Evolutionary conservation across 257 asterid genomes (phyloP), one percentile per base, ranked within the genome.

Genomic region (Jaltomata sinuosa): DNA sequence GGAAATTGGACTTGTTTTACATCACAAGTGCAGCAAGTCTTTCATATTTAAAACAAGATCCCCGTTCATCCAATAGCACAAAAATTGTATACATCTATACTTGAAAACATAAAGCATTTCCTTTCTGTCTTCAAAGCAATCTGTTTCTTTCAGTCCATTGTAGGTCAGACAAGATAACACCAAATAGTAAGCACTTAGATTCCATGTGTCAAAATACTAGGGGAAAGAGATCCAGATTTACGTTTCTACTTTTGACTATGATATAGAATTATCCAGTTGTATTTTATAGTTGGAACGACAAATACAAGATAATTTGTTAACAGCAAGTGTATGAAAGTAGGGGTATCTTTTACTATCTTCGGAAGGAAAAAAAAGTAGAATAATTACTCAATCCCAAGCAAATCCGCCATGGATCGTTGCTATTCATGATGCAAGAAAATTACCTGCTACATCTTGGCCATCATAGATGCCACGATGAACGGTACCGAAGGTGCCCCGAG

Each of bases 401-500:
- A 69, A n/a, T n/a, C n/a, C n/a, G n/a, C n/a, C n/a, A n/a, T n/a
- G n/a, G n/a, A n/a, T n/a, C n/a, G n/a, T n/a, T n/a, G n/a, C n/a
- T n/a, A n/a, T n/a, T n/a, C n/a, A n/a, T n/a, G n/a, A n/a, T n/a
- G 27, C 22, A n/a, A 31, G 18, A 22, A 65, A 14, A 15, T 71
- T 54, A 94, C 98, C 97, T n/a, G 97, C 98, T 47, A 94, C 97
- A 87, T 94, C 97, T 38, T 65, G 91, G 42, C 92, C 92, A 50
- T 93, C 94, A 76, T 94, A 94, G 85, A 93, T 42, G 65, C 96
- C 98, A 38, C 97, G 98, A 88, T 94, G 95, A 82, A 94, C 98
- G 52, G 96, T 93, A 14, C 97, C 98, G 55, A 89, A 93, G 38
- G 97, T 90, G 87, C 97, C 97, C 47, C 96, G 95, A 83, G 97